Percentiles rank a stretch among this genome's conserved stretches.
phyloP scores from a whole-genome alignment of 495 filamentous ascomycete species.

The Penicillium nucicola region DNA sequence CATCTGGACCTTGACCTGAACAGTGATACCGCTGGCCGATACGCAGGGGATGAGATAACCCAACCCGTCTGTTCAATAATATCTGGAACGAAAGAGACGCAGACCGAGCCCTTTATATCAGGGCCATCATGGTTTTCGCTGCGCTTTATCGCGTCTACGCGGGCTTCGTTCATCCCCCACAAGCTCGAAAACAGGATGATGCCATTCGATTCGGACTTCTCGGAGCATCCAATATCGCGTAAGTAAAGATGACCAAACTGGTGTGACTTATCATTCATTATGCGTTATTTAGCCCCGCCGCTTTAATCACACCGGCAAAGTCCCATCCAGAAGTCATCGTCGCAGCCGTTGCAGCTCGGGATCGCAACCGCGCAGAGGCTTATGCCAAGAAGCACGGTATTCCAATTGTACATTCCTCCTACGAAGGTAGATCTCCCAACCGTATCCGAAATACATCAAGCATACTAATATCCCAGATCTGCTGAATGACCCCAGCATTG shows the following conservation, averaged over 20 bases:
- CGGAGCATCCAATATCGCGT: constrained; percentile 32
- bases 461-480: constrained; percentile 22
- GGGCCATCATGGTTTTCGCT: not conserved
- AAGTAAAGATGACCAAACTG: not conserved
- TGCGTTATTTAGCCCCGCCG: constrained; percentile 35
- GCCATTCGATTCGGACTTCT: constrained; percentile 31
- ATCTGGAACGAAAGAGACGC: too few species aligned
- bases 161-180: constrained; percentile 17
- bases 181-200: constrained; percentile 17
- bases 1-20: too few species aligned
- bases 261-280: not conserved
- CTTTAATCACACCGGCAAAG: constrained; percentile 55
- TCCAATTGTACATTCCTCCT: constrained; percentile 46
- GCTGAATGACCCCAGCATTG: constrained; percentile 36
- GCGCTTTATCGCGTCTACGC: constrained; percentile 13
- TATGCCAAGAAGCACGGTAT: constrained; percentile 60
- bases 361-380: constrained; percentile 44
- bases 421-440: constrained; percentile 32
- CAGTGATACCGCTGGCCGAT: too few species aligned
- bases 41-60: too few species aligned
- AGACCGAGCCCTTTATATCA: too few species aligned
- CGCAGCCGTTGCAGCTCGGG: constrained; percentile 56
- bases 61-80: too few species aligned
- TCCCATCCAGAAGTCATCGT: constrained; percentile 59
- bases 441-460: not conserved